These are phyloP conservation scores for Fraxinus velutina DNA, from an alignment of 305 asterid species.

Conservation along the genomic window DNA sequence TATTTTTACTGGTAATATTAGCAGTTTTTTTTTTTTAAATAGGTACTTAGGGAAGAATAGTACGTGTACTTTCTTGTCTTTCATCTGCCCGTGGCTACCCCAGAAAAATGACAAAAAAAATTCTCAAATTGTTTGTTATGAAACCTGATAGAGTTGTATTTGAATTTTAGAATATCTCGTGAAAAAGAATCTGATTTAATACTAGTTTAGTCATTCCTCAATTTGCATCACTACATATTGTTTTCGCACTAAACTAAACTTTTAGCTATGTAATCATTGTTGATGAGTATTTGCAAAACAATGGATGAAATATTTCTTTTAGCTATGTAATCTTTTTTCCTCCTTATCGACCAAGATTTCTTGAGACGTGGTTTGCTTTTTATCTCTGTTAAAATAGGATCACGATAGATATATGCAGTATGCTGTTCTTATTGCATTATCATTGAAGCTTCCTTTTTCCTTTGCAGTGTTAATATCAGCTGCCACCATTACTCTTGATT, in stretches of 20 bases:
- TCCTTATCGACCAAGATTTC: neutral
- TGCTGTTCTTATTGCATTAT: neutral
- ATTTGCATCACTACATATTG: neutral
- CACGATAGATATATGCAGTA: neutral
- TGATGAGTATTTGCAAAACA: neutral
- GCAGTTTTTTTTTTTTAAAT: neutral
- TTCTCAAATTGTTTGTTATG: neutral
- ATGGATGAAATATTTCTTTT: neutral
- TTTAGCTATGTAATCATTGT: neutral
- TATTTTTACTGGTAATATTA: neutral
- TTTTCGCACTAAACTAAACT: neutral
- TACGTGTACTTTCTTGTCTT: neutral
- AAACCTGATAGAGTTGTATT: neutral
- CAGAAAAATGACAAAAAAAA: neutral
- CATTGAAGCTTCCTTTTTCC: neutral
- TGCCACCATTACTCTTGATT: slow-evolving; percentile 68
- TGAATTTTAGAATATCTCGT: neutral
- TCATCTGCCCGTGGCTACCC: neutral
- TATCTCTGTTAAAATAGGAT: neutral
- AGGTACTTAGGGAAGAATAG: neutral
- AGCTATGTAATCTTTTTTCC: neutral
- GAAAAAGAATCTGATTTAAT: neutral
- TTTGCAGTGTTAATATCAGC: slow-evolving; percentile 43
- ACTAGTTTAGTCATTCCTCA: neutral
- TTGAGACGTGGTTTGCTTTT: neutral